Evolutionary conservation across 2,329 filamentous ascomycete species (phyloP), one percentile per base, ranked within the genome.

Genomic region (Diaporthe citri): DNA sequence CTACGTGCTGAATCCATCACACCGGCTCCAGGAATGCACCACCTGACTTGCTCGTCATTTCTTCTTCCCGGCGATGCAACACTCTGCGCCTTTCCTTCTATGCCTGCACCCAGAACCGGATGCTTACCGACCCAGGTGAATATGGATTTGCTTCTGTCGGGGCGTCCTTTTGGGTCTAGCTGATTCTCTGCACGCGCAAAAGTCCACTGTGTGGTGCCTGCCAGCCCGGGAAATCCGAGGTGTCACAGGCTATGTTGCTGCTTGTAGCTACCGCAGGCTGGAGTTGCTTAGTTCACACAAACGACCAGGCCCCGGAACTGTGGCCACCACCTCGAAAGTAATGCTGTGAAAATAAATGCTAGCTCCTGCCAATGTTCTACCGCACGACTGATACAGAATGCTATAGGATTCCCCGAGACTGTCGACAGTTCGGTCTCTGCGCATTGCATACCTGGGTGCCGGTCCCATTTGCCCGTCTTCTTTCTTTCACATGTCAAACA

Each of bases 11-110:
- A 31, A 55, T 69, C 20, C 41, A 46, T 73, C 64, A 70, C 72
- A 73, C 72, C 72, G 72, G 64, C 55, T 57, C 28, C 41, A 25
- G 52, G 41, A 57, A 34, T 28, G 39, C 39, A 73, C 31, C 72
- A 48, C 17, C 67, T 73, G 72, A 73, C 64, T 34, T 57, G 52
- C 28, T 55, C 31, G 17, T 28, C n/a, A 28, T 70, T 64, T 48
- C 20, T 34, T 39, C 28, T 55, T 28, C 34, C 34, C 43, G 43
- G 25, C 36, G 36, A 70, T 62, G 70, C 70, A 62, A 62, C 46
- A 36, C 56, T 52, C 28, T 62, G 48, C 43, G 43, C 56, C 20
- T 25, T 9, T 46, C 13, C 12, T 52, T 22, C 41, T 12, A 52
- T 52, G 31, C 36, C 22, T 41, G 46, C 46, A 39, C 22, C n/a